phyloP scores from a whole-genome alignment of 129 eudicot species.

The Arctium lappa region DNA sequence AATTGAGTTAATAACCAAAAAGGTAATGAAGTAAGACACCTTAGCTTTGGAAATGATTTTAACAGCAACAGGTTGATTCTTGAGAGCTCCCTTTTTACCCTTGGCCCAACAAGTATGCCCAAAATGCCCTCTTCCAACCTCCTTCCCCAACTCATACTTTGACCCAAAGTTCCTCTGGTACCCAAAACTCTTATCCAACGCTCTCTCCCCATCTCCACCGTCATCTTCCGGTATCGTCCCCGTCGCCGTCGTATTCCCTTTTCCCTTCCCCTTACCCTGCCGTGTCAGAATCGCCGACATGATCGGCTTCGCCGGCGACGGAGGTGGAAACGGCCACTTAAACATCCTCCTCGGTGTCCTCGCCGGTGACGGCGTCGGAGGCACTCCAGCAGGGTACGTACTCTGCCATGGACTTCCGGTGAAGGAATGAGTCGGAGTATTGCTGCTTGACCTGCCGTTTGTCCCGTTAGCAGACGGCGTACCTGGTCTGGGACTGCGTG shows the following conservation, averaged over 20 bases:
- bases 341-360: conserved; percentile 73
- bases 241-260: conserved; percentile 18
- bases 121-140: conserved; percentile 95
- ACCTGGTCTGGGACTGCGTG: conserved; percentile 33
- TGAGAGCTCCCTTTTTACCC: conserved; percentile 75
- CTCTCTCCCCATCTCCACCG: conserved; percentile 38
- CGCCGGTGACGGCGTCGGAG: conserved; percentile 89
- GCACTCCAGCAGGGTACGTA: conserved; percentile 74
- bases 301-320: conserved; percentile 99
- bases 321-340: conserved; percentile 99
- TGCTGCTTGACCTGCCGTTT: conserved; percentile 31
- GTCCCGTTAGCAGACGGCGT: conserved; percentile 35
- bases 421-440: conserved; percentile 62
- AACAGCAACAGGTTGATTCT: conserved; percentile 80
- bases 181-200: conserved; percentile 78
- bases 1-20: not conserved
- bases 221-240: conserved; percentile 50
- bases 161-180: conserved; percentile 63
- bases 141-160: conserved; percentile 85
- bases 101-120: conserved; percentile 94
- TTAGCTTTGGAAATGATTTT: conserved; percentile 92
- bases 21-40: conserved; percentile 31
- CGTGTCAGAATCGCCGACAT: conserved; percentile 78
- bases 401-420: conserved; percentile 77
- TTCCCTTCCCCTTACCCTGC: conserved; percentile 34